Conservation (phyloP, 495 filamentous ascomycete species). For the Parmelia sp. region DNA sequence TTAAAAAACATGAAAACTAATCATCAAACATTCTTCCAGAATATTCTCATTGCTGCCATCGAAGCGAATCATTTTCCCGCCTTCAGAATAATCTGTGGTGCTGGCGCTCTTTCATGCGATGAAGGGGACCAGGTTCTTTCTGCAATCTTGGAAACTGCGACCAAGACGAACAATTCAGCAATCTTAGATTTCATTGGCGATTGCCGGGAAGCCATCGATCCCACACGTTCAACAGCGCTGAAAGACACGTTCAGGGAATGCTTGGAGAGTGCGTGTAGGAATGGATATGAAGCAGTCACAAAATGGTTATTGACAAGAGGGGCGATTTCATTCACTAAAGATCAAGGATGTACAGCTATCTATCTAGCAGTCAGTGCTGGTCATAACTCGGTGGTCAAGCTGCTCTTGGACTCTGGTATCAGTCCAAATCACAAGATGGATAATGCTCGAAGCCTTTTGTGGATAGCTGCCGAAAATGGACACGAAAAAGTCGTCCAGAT, state of each 20-base stretch:
- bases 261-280: conserved; percentile 6
- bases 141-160: neutral
- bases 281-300: conserved; percentile 8
- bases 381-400: conserved; percentile 5
- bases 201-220: conserved; percentile 5
- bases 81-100: neutral
- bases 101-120: neutral
- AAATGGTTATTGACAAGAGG: neutral
- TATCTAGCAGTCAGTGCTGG: conserved; percentile 9
- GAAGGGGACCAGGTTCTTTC: neutral
- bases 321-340: conserved; percentile 6
- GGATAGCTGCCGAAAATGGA: conserved; percentile 9
- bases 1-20: neutral
- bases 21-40: conserved; percentile 6
- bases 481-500: conserved; percentile 7
- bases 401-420: conserved; percentile 4
- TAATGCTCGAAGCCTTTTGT: conserved; percentile 7
- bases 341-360: conserved; percentile 4
- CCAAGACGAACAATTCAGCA: neutral
- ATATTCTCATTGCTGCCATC: conserved; percentile 7
- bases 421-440: conserved; percentile 4
- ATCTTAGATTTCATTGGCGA: conserved; percentile 8
- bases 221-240: conserved; percentile 2
- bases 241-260: conserved; percentile 5
- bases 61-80: conserved; percentile 1